A percentile compares a stretch with the other conserved stretches of the same genome.
Evolutionary conservation across 139 green algal genomes (phyloP).

Genomic region (Pedinophyceae sp.): DNA sequence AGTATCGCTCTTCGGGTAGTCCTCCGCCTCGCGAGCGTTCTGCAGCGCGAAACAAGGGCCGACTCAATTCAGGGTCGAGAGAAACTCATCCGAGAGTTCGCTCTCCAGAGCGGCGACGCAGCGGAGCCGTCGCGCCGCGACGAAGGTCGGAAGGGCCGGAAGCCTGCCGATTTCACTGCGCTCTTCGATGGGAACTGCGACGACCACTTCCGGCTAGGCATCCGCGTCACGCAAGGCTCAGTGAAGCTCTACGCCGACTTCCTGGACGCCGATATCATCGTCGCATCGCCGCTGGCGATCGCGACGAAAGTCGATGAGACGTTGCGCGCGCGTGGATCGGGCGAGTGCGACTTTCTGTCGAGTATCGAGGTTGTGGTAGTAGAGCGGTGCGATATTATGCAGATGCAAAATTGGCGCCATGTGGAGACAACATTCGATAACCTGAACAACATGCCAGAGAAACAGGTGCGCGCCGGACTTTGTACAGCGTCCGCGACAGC

Average conservation of each 20-base stretch:
- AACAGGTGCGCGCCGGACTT: background rate
- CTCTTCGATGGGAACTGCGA: slow-evolving; percentile 84
- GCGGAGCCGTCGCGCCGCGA: background rate
- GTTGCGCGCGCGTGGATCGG: slow-evolving; percentile 1
- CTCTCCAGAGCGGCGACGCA: slow-evolving; percentile 1
- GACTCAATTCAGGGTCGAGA: slow-evolving; percentile 40
- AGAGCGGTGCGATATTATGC: slow-evolving; percentile 69
- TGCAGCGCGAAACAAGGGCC: slow-evolving; percentile 48
- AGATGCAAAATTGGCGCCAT: slow-evolving; percentile 82
- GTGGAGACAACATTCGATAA: too few relatives aligned
- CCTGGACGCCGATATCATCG: slow-evolving; percentile 74
- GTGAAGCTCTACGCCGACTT: slow-evolving; percentile 74
- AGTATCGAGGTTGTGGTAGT: slow-evolving; percentile 79
- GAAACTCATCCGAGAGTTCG: background rate
- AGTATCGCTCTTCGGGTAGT: slow-evolving; percentile 49
- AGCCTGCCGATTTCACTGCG: slow-evolving; percentile 59
- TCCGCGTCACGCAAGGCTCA: slow-evolving; percentile 70
- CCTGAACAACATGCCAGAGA: too few relatives aligned
- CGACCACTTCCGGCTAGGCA: slow-evolving; percentile 85
- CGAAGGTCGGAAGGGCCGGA: slow-evolving; percentile 10
- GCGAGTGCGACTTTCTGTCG: slow-evolving; percentile 68
- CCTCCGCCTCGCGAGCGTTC: slow-evolving; percentile 47
- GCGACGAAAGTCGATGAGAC: slow-evolving; percentile 53
- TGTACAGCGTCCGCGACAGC: too few relatives aligned
- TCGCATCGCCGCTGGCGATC: slow-evolving; percentile 78